Evolutionary conservation across 2,329 filamentous ascomycete species (phyloP).

Genomic region (Mycogone perniciosa): DNA sequence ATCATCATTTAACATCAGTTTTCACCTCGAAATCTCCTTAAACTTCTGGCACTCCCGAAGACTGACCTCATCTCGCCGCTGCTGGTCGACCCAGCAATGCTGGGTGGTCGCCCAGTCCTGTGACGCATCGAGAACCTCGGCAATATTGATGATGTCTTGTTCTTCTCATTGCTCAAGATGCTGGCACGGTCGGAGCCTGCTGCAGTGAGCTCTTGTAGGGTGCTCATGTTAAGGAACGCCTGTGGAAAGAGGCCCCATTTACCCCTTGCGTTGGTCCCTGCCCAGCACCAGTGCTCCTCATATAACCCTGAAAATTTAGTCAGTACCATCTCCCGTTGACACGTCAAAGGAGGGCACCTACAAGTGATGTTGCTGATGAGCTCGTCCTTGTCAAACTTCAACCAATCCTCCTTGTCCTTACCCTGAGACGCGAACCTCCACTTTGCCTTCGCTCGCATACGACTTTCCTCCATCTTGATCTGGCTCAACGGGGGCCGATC

Average conservation of each 20-base stretch:
- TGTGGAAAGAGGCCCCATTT: slow-evolving; percentile 49
- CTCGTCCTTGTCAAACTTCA: slow-evolving; percentile 61
- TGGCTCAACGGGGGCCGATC: slow-evolving; percentile 41
- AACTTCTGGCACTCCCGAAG: slow-evolving; percentile 14
- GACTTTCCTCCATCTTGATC: slow-evolving; percentile 41
- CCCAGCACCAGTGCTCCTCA: slow-evolving; percentile 51
- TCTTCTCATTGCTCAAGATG: slow-evolving; percentile 29
- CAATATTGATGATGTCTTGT: slow-evolving; percentile 28
- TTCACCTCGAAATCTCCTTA: slow-evolving; percentile 2
- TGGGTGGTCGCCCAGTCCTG: slow-evolving; percentile 25
- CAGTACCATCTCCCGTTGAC: background rate
- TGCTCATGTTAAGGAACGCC: slow-evolving; percentile 40
- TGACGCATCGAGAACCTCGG: slow-evolving; percentile 30
- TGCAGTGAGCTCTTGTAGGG: slow-evolving; percentile 33
- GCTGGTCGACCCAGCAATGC: slow-evolving; percentile 28
- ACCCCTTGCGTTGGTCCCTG: slow-evolving; percentile 45
- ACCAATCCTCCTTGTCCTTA: slow-evolving; percentile 41
- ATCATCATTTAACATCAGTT: slow-evolving; percentile 9
- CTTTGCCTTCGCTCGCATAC: slow-evolving; percentile 41
- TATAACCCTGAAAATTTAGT: slow-evolving; percentile 32
- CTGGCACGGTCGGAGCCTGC: slow-evolving; percentile 25
- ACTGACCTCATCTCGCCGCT: slow-evolving; percentile 22
- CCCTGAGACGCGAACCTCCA: slow-evolving; percentile 49
- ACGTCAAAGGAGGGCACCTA: slow-evolving; percentile 28
- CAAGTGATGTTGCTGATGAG: slow-evolving; percentile 58